phyloP scores from a whole-genome alignment of 352 stramenopile genomes.

The Pythium apleroticum region DNA sequence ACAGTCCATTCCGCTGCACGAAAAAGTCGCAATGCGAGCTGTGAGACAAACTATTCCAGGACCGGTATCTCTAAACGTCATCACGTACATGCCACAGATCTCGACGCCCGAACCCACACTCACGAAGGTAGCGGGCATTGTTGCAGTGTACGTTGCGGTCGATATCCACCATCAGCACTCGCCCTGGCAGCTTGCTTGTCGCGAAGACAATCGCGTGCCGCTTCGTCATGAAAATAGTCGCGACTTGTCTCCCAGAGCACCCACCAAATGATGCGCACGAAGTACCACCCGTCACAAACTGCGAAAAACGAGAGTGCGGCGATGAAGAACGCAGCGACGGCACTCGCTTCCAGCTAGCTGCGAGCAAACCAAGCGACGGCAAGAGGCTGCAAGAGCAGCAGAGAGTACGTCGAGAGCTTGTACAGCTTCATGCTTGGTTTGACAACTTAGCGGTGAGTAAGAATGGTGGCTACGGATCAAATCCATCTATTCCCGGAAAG shows the following conservation, averaged over 20 bases:
- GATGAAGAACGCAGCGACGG: constrained; percentile 4
- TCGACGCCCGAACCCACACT: constrained; percentile 72
- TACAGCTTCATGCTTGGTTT: constrained; percentile 26
- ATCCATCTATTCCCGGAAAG: background rate
- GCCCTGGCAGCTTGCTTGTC: constrained; percentile 38
- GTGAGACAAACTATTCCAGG: background rate
- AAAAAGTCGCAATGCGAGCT: background rate
- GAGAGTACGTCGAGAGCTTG: constrained; percentile 49
- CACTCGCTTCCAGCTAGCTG: background rate
- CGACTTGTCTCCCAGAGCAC: constrained; percentile 9
- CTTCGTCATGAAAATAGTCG: background rate
- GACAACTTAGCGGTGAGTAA: too few species aligned
- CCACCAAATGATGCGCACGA: constrained; percentile 36
- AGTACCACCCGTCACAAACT: constrained; percentile 78
- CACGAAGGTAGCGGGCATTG: constrained; percentile 78
- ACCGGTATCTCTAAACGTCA: too few species aligned
- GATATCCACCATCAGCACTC: constrained; percentile 62
- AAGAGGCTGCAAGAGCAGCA: constrained; percentile 47
- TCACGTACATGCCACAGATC: constrained; percentile 73
- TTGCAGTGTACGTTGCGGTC: constrained; percentile 85
- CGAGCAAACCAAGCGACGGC: constrained; percentile 25
- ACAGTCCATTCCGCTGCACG: constrained; percentile 54
- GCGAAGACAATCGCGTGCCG: constrained; percentile 45
- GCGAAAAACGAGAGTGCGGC: constrained; percentile 51
- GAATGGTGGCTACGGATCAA: too few species aligned